phyloP scores from a whole-genome alignment of 2,329 filamentous ascomycete species.

The Xylariaceae sp. region DNA sequence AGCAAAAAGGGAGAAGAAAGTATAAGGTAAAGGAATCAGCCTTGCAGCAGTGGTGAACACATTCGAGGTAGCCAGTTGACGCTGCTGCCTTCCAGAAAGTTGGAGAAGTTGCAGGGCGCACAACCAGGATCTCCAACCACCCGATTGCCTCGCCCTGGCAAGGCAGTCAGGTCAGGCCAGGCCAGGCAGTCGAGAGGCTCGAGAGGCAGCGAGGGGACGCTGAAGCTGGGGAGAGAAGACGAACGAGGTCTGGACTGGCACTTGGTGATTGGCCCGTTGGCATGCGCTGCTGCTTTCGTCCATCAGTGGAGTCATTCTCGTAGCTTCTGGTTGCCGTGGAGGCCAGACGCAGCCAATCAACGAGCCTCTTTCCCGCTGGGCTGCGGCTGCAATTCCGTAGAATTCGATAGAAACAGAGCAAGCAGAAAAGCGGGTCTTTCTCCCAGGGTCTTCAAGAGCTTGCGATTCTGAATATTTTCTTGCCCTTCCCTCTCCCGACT shows the following conservation, averaged over 20 bases:
- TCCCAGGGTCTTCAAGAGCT: not conserved
- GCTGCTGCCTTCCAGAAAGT: constrained; percentile 15
- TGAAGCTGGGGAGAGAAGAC: too few species aligned
- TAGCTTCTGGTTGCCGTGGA: constrained; percentile 20
- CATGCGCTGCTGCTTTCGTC: not conserved
- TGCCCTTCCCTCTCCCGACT: constrained; percentile 13
- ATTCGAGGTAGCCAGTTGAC: not conserved
- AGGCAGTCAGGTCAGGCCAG: too few species aligned
- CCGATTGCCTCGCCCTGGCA: not conserved
- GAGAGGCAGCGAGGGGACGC: too few species aligned
- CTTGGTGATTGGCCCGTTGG: too few species aligned
- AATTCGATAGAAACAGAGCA: constrained; percentile 28
- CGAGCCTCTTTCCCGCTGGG: constrained; percentile 6
- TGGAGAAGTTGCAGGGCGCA: constrained; percentile 13
- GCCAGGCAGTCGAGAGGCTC: too few species aligned
- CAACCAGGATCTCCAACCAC: not conserved
- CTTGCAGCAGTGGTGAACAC: too few species aligned
- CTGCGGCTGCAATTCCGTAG: constrained; percentile 22
- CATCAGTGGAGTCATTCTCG: constrained; percentile 5
- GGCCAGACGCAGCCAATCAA: constrained; percentile 16
- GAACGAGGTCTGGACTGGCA: too few species aligned
- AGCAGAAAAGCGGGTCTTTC: constrained; percentile 16
- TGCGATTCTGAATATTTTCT: constrained; percentile 11
- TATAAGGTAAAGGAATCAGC: too few species aligned
- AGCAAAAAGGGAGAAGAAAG: too few species aligned